Conservation (phyloP, 306 rosid species). For the Pueraria montana region DNA sequence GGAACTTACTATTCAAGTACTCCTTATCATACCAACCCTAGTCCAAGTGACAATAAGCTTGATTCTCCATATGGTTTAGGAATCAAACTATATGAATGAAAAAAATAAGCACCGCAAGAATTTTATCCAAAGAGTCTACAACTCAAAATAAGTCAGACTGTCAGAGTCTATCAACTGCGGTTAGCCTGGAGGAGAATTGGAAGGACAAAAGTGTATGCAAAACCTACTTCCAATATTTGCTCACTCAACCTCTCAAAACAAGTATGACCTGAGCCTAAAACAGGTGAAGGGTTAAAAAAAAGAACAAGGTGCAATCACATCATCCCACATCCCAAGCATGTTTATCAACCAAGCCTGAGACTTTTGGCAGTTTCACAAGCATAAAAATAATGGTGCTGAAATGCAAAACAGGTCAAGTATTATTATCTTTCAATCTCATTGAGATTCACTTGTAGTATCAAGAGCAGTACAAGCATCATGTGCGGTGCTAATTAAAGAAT, state of each 20-base stretch:
- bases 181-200: neutral
- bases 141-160: neutral
- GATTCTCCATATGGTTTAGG: neutral
- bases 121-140: neutral
- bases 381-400: neutral
- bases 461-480: conserved; percentile 20
- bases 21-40: neutral
- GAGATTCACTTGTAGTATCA: neutral
- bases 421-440: neutral
- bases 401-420: neutral
- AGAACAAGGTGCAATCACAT: neutral
- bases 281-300: neutral
- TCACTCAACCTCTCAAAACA: neutral
- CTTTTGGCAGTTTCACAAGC: neutral
- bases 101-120: neutral
- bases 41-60: neutral
- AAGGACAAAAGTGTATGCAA: neutral
- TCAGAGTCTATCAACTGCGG: neutral
- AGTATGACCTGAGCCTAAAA: neutral
- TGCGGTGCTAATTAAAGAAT: neutral
- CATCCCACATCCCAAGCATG: neutral
- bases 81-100: neutral
- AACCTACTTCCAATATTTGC: neutral
- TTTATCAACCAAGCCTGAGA: neutral
- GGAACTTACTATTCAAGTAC: neutral